Percentiles rank a stretch among this genome's conserved stretches.
Conservation (phyloP, 768 basidiomycete genomes). For the Rhizopogon vulgaris region DNA sequence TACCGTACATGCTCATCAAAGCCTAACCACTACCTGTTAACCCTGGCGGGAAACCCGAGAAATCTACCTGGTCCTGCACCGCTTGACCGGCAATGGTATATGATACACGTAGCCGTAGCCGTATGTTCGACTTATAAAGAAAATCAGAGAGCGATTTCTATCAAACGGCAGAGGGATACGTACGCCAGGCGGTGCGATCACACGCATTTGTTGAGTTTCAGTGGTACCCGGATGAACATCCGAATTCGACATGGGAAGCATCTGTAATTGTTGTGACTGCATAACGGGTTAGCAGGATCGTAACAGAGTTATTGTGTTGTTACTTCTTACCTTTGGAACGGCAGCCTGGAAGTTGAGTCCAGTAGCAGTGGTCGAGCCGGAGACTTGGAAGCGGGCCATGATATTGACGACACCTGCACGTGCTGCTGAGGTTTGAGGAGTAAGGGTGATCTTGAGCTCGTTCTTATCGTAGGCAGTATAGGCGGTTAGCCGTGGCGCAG, state of each 20-base stretch:
- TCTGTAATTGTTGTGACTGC: conserved; percentile 94
- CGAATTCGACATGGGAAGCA: conserved; percentile 93
- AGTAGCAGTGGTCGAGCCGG: conserved; percentile 43
- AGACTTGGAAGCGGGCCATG: conserved; percentile 77
- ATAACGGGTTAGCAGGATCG: background rate
- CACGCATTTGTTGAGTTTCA: conserved; percentile 94
- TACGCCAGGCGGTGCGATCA: conserved; percentile 83
- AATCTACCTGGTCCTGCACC: conserved; percentile 92
- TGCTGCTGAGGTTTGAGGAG: conserved; percentile 73
- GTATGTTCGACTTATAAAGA: conserved; percentile 60
- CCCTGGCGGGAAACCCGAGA: conserved; percentile 79
- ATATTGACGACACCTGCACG: conserved; percentile 91
- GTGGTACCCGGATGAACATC: conserved; percentile 69
- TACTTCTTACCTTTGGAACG: conserved; percentile 76
- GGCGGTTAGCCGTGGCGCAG: conserved; percentile 50
- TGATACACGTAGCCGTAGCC: conserved; percentile 80
- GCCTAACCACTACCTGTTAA: conserved; percentile 42
- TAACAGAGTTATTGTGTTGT: background rate
- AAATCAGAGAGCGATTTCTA: conserved; percentile 5
- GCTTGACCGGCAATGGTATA: conserved; percentile 64
- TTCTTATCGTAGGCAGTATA: conserved; percentile 94
- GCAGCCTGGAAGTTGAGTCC: conserved; percentile 94
- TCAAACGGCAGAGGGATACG: conserved; percentile 21
- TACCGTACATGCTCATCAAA: conserved; percentile 9
- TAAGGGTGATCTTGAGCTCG: conserved; percentile 81